phyloP scores from a whole-genome alignment of 192 early-diverging fungal species.

The Podila clonocystis region DNA sequence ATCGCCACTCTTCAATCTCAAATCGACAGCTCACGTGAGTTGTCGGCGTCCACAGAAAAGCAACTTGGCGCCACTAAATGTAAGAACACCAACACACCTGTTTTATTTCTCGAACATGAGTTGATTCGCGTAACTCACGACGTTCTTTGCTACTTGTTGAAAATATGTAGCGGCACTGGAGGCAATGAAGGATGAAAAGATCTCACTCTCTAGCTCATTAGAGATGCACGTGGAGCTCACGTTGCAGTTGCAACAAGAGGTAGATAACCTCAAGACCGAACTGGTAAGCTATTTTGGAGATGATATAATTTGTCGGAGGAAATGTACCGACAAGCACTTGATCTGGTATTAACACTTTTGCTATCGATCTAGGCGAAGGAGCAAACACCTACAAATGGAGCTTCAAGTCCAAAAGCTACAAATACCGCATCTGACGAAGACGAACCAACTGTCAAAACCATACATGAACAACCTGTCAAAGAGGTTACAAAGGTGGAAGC shows the following conservation, averaged over 20 bases:
- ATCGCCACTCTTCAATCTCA: constrained; percentile 29
- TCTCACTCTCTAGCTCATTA: constrained; percentile 28
- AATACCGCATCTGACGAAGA: constrained; percentile 3
- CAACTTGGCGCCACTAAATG: constrained; percentile 52
- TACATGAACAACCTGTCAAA: background rate
- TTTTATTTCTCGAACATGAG: background rate
- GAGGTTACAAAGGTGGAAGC: background rate
- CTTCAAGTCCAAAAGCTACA: background rate
- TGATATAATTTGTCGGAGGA: background rate
- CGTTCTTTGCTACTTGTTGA: background rate
- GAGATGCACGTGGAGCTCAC: constrained; percentile 43
- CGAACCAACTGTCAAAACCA: constrained; percentile 5
- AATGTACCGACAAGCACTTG: background rate
- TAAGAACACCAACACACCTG: background rate
- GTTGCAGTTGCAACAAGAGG: constrained; percentile 40
- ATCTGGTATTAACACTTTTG: background rate
- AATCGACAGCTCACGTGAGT: constrained; percentile 12
- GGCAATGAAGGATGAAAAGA: constrained; percentile 27
- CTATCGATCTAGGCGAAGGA: constrained; percentile 11
- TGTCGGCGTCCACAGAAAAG: constrained; percentile 7
- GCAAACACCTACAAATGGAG: constrained; percentile 9
- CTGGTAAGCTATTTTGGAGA: constrained; percentile 1
- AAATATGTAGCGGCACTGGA: constrained; percentile 25
- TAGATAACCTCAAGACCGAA: constrained; percentile 14
- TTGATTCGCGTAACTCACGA: background rate